phyloP scores from a whole-genome alignment of 306 rosid species.

The Pueraria montana region DNA sequence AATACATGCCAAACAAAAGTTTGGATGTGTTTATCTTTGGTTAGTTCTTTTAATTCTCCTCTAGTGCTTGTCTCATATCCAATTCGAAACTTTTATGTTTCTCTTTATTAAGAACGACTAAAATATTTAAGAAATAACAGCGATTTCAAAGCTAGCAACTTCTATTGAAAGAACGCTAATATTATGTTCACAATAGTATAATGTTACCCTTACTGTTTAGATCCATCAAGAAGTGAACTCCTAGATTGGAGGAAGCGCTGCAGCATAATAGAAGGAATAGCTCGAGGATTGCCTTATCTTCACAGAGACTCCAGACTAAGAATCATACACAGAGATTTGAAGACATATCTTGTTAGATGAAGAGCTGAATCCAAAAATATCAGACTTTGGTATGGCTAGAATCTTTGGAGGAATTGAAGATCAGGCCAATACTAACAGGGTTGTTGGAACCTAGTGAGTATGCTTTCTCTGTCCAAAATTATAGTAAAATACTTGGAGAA shows the following conservation, averaged over 20 bases:
- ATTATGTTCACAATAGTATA: neutral
- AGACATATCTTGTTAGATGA: too few species aligned
- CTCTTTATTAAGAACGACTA: too few species aligned
- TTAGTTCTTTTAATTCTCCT: neutral
- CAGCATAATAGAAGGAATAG: constrained; percentile 45
- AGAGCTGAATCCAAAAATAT: too few species aligned
- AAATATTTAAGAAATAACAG: neutral
- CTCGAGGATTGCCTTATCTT: constrained; percentile 49
- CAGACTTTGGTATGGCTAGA: too few species aligned
- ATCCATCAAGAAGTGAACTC: constrained; percentile 15
- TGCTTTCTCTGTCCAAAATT: too few species aligned
- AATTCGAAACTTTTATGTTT: neutral
- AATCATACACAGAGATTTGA: constrained; percentile 42
- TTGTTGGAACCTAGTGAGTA: too few species aligned
- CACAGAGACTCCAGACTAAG: constrained; percentile 49
- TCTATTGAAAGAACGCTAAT: neutral
- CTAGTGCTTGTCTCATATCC: neutral
- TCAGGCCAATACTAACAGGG: too few species aligned
- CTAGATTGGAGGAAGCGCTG: constrained; percentile 43
- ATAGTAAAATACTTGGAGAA: neutral
- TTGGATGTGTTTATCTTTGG: constrained; percentile 50
- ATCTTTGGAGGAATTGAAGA: too few species aligned
- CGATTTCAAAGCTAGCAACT: neutral
- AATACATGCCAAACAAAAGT: constrained; percentile 44
- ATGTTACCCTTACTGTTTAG: neutral